Evolutionary conservation across 148 eudicot species (phyloP), one percentile per base, ranked within the genome.

Genomic region (Camellia lanceoleosa): DNA sequence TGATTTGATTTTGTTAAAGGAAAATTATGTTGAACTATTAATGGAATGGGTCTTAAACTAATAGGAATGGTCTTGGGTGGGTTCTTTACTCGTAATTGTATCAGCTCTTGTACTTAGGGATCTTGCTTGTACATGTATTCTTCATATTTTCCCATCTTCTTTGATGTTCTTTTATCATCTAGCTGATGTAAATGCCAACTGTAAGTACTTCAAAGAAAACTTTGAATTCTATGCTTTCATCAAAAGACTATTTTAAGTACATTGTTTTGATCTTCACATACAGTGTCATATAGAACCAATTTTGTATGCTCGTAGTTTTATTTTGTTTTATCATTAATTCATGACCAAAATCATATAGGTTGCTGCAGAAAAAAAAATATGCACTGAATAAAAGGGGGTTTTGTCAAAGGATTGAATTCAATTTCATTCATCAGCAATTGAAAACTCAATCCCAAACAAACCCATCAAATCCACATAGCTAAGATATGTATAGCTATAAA

Each of bases 311-410:
- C 55, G 18, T 41, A 41, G 59, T 74, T 74, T 74, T 16, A 41
- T 15, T 56, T 56, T 42, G 30, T 16, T n/a, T 7, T 38, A n/a
- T 73, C 13, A 15, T 62, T 77, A 60, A 80, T 76, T 77, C 10
- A 44, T 44, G 61, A 18, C 60, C 61, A 30, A 69, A 75, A 46
- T 83, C 30, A 62, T 82, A 76, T 83, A 94, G 97, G 61, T 83
- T 74, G 74, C 90, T 77, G 89, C 90, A 79, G 88, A 86, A 82
- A 81, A 64, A 75, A 81, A 76, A 84, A 88, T 91, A 65, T 77
- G 82, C 86, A 88, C 88, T 68, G 30, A 23, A 23, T 23, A 23
- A 23, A 23, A 23, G 30, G 30, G 30, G 30, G 0, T 23, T 23
- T 23, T 23, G 30, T 23, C 30, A 23, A 23, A 23, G 30, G 30